Percentiles rank a stretch among this genome's conserved stretches.
These are phyloP conservation scores for Ogataea paraovalis DNA, from an alignment of 805 yeast species.

Conservation along the genomic window DNA sequence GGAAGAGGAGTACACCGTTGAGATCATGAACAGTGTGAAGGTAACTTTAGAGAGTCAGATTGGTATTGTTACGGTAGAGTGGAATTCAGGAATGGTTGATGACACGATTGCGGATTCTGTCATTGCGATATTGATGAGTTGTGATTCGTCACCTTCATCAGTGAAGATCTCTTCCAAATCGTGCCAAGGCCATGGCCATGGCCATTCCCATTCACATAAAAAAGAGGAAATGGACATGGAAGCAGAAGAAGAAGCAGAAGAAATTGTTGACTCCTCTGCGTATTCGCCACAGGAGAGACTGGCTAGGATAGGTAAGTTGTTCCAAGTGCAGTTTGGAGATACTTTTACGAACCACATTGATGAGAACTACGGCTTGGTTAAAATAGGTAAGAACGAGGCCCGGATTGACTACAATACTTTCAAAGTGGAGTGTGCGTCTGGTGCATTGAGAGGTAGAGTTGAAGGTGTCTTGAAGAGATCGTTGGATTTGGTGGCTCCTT, in stretches of 20 bases:
- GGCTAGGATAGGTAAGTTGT: slow-evolving; percentile 54
- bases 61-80: slow-evolving; percentile 63
- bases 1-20: slow-evolving; percentile 43
- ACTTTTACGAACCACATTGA: slow-evolving; percentile 45
- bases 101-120: slow-evolving; percentile 95
- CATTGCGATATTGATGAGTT: slow-evolving; percentile 83
- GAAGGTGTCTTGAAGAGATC: slow-evolving; percentile 78
- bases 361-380: slow-evolving; percentile 50
- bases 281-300: slow-evolving; percentile 38
- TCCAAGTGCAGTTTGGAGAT: slow-evolving; percentile 87
- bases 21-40: slow-evolving; percentile 61
- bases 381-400: slow-evolving; percentile 75
- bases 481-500: slow-evolving; percentile 77
- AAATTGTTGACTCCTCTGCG: slow-evolving; percentile 27
- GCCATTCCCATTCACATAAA: slow-evolving; percentile 24
- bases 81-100: slow-evolving; percentile 86
- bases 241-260: slow-evolving; percentile 12
- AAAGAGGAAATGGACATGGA: no score
- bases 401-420: slow-evolving; percentile 59
- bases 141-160: slow-evolving; percentile 93
- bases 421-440: slow-evolving; percentile 65
- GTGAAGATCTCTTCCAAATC: slow-evolving; percentile 74
- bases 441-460: slow-evolving; percentile 75
- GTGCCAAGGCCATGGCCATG: no score
- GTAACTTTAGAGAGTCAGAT: slow-evolving; percentile 44